Conservation (phyloP, 768 basidiomycete genomes). For the Cystofilobasidium macerans region DNA sequence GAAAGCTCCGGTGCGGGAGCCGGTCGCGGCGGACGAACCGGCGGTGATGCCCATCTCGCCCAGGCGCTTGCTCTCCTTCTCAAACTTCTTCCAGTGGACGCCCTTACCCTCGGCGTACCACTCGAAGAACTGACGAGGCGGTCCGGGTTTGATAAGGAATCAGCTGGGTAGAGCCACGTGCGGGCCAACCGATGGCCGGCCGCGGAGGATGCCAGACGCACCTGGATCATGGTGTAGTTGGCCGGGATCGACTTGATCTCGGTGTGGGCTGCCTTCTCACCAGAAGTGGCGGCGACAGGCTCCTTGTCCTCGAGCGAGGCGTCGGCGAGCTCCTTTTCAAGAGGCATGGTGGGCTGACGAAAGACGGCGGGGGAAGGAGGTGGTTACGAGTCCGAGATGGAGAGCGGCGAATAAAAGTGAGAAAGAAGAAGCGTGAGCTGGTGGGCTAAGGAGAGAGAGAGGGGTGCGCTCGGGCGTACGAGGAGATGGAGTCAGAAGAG, state of each 20-base stretch:
- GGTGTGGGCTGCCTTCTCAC: slow-evolving; percentile 3
- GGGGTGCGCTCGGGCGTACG: too few relatives aligned
- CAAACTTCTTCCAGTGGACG: slow-evolving; percentile 39
- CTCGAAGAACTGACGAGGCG: not conserved
- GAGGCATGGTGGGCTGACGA: too few relatives aligned
- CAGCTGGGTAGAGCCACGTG: not conserved
- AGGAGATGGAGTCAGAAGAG: too few relatives aligned
- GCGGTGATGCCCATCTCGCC: slow-evolving; percentile 27
- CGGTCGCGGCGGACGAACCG: not conserved
- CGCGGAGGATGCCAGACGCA: not conserved
- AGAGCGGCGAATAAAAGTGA: too few relatives aligned
- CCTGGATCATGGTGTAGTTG: not conserved
- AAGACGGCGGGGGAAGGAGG: too few relatives aligned
- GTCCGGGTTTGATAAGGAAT: too few relatives aligned
- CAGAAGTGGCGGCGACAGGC: slow-evolving; percentile 3
- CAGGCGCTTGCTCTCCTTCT: slow-evolving; percentile 32
- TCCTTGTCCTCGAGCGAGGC: not conserved
- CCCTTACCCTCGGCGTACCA: slow-evolving; percentile 27
- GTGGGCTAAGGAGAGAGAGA: too few relatives aligned
- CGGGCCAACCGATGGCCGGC: too few relatives aligned
- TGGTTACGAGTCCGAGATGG: too few relatives aligned
- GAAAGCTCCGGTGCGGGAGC: not conserved
- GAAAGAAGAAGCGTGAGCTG: too few relatives aligned
- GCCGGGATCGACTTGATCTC: slow-evolving; percentile 1
- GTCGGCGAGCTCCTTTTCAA: not conserved